Base-by-base conservation (phyloP, 2,329 filamentous ascomycete species). In the Paradendryphiella salina region DNA sequence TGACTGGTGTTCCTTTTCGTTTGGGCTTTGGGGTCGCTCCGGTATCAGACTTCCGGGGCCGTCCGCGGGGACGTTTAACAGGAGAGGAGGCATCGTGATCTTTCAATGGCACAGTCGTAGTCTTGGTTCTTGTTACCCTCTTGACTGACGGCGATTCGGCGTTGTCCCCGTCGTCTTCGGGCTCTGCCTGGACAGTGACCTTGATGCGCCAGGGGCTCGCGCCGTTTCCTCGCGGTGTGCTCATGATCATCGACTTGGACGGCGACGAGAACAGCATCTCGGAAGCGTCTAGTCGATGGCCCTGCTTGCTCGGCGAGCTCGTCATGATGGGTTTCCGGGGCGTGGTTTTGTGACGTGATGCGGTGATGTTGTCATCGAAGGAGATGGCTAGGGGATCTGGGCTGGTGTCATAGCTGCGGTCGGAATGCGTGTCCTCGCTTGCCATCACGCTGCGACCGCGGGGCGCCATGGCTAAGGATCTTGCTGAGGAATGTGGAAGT, bases 121-220 rank as follows among this genome's bases (percentile, higher is more conserved):
- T 76, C 43, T 63, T 66, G 14, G 67, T 69, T 26, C 67, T 57
- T 15, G 61, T 66, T 14, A 61, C 48, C 26, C 57, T 65, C 38
- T 61, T 63, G 3, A 66, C 60, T 9, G 57, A 66, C 14, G 70
- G 72, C 9, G 70, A 72, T 39, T 57, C 50, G 9, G 56, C 41
- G 48, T 70, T 67, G 32, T 72, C 70, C 29, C 59, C 61, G 43
- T 73, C 69, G 46, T 59, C 66, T 14, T 67, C 66, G 31, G 75
- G 75, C 55, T 79, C 76, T 11, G 77, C 76, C 56, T 80, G 67
- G 8, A 80, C 77, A 1, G 78, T 80, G 46, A 80, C 77, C 48
- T 76, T 78, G 64, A 80, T 77, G 50, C 73, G 72, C 76, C 76
- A 79, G 15, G 77, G 77, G 57, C 75, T 79, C 23, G 66, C 69